phyloP scores from a whole-genome alignment of 148 eudicot species.

The Rhododendron ferrugineum region DNA sequence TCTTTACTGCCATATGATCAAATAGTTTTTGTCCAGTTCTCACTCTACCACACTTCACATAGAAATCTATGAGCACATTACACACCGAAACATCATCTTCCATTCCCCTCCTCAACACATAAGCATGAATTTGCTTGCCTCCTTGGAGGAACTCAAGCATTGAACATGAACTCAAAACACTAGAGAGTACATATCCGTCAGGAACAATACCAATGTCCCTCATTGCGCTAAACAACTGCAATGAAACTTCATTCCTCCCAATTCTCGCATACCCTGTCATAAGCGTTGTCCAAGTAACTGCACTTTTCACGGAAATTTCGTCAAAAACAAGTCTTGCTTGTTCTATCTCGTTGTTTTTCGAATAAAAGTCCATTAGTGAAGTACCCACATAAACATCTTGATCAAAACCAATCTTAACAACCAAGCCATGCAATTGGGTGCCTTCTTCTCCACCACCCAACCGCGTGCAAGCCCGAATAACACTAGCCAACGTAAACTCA shows the following conservation, averaged over 20 bases:
- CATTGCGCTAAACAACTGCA: slow-evolving; percentile 43
- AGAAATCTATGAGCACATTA: slow-evolving; percentile 57
- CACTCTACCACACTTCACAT: slow-evolving; percentile 55
- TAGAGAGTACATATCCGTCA: slow-evolving; percentile 53
- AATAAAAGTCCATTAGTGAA: slow-evolving; percentile 52
- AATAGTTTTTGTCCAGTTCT: slow-evolving; percentile 37
- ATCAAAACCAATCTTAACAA: slow-evolving; percentile 38
- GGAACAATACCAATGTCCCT: slow-evolving; percentile 37
- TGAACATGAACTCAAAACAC: slow-evolving; percentile 53
- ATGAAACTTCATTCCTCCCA: slow-evolving; percentile 48
- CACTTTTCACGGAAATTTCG: slow-evolving; percentile 34
- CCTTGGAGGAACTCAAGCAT: slow-evolving; percentile 41
- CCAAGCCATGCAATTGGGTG: slow-evolving; percentile 40
- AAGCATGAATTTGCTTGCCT: slow-evolving; percentile 65
- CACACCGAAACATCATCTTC: slow-evolving; percentile 43
- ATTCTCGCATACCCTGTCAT: slow-evolving; percentile 42
- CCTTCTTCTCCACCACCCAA: slow-evolving; percentile 32
- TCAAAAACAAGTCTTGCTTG: slow-evolving; percentile 50
- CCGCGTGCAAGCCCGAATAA: slow-evolving; percentile 41
- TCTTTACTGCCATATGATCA: slow-evolving; percentile 39
- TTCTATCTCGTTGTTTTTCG: slow-evolving; percentile 34
- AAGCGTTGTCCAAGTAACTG: slow-evolving; percentile 60
- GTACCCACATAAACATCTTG: slow-evolving; percentile 59
- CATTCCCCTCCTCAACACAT: slow-evolving; percentile 42
- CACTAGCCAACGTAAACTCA: slow-evolving; percentile 53